These are phyloP conservation scores for Russula virescens DNA, from an alignment of 768 basidiomycete species.

Conservation along the genomic window DNA sequence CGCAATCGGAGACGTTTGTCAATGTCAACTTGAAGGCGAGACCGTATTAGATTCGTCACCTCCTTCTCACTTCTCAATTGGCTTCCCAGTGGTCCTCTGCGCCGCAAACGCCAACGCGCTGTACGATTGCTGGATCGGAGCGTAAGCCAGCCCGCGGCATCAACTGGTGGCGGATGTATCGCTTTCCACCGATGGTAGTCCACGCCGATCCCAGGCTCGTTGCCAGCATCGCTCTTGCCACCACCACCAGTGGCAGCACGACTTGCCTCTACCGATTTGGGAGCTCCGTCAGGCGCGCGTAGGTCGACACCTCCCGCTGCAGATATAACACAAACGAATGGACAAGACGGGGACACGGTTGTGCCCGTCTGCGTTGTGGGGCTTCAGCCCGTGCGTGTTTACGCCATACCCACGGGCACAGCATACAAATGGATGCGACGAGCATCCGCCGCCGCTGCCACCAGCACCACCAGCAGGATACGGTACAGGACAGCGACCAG, in stretches of 20 bases:
- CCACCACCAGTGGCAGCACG: background rate
- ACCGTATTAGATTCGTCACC: background rate
- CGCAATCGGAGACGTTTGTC: background rate
- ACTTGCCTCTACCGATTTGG: no score
- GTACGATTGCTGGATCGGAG: constrained; percentile 34
- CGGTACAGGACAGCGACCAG: no score
- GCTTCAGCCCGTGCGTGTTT: constrained; percentile 64
- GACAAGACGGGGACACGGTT: constrained; percentile 41
- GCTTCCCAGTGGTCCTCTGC: background rate
- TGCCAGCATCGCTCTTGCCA: background rate
- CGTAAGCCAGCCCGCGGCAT: constrained; percentile 42
- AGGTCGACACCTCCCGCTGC: background rate
- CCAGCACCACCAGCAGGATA: no score
- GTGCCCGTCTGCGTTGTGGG: constrained; percentile 83
- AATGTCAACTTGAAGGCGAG: background rate
- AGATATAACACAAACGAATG: no score
- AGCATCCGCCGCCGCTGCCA: no score
- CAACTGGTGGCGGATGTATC: constrained; percentile 80
- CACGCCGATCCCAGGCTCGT: constrained; percentile 15
- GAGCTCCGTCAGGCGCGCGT: constrained; percentile 8
- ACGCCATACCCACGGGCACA: no score
- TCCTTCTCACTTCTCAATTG: background rate
- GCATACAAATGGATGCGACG: no score
- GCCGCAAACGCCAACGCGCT: constrained; percentile 22
- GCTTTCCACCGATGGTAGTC: constrained; percentile 63